These are phyloP conservation scores for Yamadazyma atmosphaerica DNA, from an alignment of 1,139 yeast species.

Conservation along the genomic window DNA sequence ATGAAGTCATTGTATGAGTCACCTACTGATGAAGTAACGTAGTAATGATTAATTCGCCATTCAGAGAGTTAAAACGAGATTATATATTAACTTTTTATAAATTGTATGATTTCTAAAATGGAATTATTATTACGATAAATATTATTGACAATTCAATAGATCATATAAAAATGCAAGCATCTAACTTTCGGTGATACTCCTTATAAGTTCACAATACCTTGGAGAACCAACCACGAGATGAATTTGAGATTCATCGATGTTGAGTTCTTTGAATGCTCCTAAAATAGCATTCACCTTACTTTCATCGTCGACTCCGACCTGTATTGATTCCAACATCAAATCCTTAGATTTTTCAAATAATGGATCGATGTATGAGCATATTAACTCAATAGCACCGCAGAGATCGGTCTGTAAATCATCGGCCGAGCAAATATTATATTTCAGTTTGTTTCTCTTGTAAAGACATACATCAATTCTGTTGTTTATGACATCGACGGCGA, in stretches of 20 bases:
- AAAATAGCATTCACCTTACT: not conserved
- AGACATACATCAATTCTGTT: conserved; percentile 1
- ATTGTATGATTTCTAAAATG: too few relatives aligned
- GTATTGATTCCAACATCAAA: conserved; percentile 1
- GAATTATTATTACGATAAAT: too few relatives aligned
- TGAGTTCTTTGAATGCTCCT: not conserved
- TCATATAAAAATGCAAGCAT: conserved; percentile 1
- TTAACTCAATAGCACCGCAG: not conserved
- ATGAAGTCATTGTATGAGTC: conserved; percentile 10
- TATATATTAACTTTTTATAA: too few relatives aligned
- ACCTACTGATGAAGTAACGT: not conserved
- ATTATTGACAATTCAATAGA: not conserved
- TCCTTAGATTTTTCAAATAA: not conserved
- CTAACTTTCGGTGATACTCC: not conserved
- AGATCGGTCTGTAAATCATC: not conserved
- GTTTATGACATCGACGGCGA: conserved; percentile 3
- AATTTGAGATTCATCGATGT: not conserved
- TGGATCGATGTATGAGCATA: not conserved
- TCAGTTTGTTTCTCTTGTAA: conserved; percentile 1
- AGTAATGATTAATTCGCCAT: too few relatives aligned
- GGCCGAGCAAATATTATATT: not conserved
- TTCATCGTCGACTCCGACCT: conserved; percentile 3
- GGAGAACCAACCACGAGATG: conserved; percentile 4
- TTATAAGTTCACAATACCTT: conserved; percentile 5
- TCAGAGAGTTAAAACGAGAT: too few relatives aligned